A percentile compares a stretch with the other conserved stretches of the same genome.
These are phyloP conservation scores for Brettanomyces naardenensis DNA, from an alignment of 805 yeast species.

Conservation along the genomic window DNA sequence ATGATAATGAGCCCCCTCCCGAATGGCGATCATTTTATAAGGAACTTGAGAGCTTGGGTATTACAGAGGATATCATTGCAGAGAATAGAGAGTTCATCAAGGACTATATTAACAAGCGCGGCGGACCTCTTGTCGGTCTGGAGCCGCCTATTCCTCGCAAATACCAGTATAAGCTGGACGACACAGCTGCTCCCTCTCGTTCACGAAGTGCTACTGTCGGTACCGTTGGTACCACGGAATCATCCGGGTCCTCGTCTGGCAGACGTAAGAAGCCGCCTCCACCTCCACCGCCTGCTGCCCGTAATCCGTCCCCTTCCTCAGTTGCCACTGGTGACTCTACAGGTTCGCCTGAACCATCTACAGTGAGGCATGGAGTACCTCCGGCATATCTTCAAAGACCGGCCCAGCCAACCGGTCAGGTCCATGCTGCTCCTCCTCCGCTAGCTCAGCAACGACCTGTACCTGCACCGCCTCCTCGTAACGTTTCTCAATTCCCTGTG, in stretches of 20 bases:
- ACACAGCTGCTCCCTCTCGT: slow-evolving; percentile 23
- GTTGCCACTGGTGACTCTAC: slow-evolving; percentile 12
- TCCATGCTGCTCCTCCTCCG: slow-evolving; percentile 15
- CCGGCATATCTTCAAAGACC: slow-evolving; percentile 6
- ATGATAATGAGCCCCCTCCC: slow-evolving; percentile 73
- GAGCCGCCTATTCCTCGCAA: slow-evolving; percentile 80
- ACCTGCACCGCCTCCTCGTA: background rate
- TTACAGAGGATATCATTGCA: slow-evolving; percentile 82
- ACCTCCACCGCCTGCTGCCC: slow-evolving; percentile 31
- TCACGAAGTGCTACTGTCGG: slow-evolving; percentile 9
- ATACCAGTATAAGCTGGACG: slow-evolving; percentile 26
- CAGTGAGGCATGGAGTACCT: slow-evolving; percentile 14
- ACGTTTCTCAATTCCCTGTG: slow-evolving; percentile 9
- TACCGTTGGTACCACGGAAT: background rate
- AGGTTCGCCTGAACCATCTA: slow-evolving; percentile 9
- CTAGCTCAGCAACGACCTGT: slow-evolving; percentile 4
- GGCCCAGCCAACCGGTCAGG: slow-evolving; percentile 6
- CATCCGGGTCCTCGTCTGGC: slow-evolving; percentile 5
- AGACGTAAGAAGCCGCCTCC: slow-evolving; percentile 28
- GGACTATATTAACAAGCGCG: slow-evolving; percentile 63
- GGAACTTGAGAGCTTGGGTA: slow-evolving; percentile 71
- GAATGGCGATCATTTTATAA: slow-evolving; percentile 75
- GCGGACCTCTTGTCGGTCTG: slow-evolving; percentile 73
- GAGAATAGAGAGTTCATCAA: slow-evolving; percentile 78
- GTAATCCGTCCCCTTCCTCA: slow-evolving; percentile 6